Conservation (phyloP, 2,329 filamentous ascomycete species). For the Emericellopsis atlantica region DNA sequence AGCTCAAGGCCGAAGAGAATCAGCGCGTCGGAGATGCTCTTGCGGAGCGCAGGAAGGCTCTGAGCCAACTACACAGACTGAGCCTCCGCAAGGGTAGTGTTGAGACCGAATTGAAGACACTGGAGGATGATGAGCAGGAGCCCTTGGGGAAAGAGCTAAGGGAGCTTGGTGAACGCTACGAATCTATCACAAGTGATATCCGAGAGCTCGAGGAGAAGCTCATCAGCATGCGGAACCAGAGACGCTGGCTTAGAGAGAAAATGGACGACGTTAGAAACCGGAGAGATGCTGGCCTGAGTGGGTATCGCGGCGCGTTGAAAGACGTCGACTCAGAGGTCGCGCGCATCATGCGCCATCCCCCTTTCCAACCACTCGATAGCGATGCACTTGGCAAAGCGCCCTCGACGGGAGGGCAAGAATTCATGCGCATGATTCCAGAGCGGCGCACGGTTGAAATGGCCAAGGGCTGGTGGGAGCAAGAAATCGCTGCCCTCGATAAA, state of each 20-base stretch:
- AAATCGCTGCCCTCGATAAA: conserved; percentile 41
- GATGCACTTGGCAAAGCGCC: conserved; percentile 21
- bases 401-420: conserved; percentile 33
- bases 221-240: conserved; percentile 43
- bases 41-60: conserved; percentile 39
- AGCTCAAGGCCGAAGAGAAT: conserved; percentile 58
- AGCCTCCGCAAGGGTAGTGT: conserved; percentile 36
- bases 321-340: conserved; percentile 52
- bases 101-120: conserved; percentile 33
- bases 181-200: conserved; percentile 48
- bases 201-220: conserved; percentile 52
- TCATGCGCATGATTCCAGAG: conserved; percentile 47
- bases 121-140: conserved; percentile 43
- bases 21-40: conserved; percentile 44
- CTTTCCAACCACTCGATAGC: conserved; percentile 37
- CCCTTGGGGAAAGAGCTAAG: conserved; percentile 49
- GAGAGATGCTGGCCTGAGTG: conserved; percentile 58
- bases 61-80: conserved; percentile 44
- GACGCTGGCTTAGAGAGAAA: conserved; percentile 44
- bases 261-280: conserved; percentile 52
- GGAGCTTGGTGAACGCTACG: conserved; percentile 42
- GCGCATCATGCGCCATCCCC: conserved; percentile 44
- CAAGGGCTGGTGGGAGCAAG: conserved; percentile 55
- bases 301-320: conserved; percentile 54
- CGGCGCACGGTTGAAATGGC: conserved; percentile 60